Percentiles rank a stretch among this genome's conserved stretches.
Conservation (phyloP, 495 filamentous ascomycete species). For the Talaromyces trachyspermus region DNA sequence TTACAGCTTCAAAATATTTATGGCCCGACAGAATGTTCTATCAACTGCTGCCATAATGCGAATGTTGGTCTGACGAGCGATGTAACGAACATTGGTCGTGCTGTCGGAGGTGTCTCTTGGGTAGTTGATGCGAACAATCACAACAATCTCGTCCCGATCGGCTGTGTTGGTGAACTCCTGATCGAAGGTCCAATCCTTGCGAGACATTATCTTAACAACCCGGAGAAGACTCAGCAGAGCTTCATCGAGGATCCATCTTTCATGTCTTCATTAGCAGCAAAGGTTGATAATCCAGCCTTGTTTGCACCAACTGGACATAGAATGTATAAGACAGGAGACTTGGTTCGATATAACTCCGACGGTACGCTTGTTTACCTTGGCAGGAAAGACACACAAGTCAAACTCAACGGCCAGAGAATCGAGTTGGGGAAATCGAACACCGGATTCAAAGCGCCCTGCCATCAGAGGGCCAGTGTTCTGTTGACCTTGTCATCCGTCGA, state of each 20-base stretch:
- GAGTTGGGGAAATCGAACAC: constrained; percentile 43
- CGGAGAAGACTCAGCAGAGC: constrained; percentile 25
- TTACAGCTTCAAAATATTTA: constrained; percentile 24
- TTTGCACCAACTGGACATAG: neutral
- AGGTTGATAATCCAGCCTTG: constrained; percentile 1
- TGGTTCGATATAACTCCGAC: constrained; percentile 45
- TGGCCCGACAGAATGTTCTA: constrained; percentile 31
- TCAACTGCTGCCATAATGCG: constrained; percentile 18
- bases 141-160: constrained; percentile 47
- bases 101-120: constrained; percentile 35
- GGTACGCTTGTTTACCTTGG: constrained; percentile 40
- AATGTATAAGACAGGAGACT: constrained; percentile 44
- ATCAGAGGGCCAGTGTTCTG: constrained; percentile 13
- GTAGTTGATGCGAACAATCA: constrained; percentile 49
- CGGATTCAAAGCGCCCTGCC: constrained; percentile 13
- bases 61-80: constrained; percentile 4
- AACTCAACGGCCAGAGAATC: constrained; percentile 38
- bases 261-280: constrained; percentile 14
- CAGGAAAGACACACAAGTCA: constrained; percentile 37
- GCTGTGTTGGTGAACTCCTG: constrained; percentile 52
- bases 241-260: constrained; percentile 48
- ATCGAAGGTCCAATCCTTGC: constrained; percentile 54
- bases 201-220: constrained; percentile 40
- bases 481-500: constrained; percentile 18
- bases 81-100: constrained; percentile 18